Conservation (phyloP, 2,329 filamentous ascomycete genomes). For the Kalaharituber pfeilii region DNA sequence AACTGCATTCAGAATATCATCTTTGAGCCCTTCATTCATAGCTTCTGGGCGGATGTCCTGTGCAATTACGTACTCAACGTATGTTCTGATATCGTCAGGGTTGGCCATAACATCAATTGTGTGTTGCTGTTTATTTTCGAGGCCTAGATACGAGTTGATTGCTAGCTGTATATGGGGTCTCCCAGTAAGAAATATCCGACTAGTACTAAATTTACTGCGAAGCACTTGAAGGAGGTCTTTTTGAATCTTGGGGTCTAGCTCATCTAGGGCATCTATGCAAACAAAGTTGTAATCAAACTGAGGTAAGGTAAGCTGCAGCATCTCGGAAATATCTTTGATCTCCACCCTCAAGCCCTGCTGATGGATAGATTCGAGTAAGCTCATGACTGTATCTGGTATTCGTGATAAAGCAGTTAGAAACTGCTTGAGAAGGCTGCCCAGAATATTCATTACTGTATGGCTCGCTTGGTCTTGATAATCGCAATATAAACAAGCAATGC, state of each 20-base stretch:
- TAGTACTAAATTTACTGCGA: neutral
- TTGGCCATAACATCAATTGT: neutral
- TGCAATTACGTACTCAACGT: neutral
- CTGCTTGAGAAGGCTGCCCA: neutral
- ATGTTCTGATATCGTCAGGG: conserved; percentile 1
- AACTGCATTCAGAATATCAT: neutral
- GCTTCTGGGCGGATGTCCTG: neutral
- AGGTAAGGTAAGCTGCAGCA: neutral
- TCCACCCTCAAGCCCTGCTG: neutral
- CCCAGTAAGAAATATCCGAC: conserved; percentile 5
- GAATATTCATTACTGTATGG: neutral
- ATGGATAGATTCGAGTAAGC: neutral
- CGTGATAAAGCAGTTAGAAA: neutral
- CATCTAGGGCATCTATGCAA: neutral
- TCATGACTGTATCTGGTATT: neutral
- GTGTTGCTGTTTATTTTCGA: neutral
- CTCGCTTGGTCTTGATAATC: neutral
- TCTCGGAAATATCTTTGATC: neutral
- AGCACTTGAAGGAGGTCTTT: neutral
- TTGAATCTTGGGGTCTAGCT: neutral
- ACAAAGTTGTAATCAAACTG: neutral
- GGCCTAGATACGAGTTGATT: neutral
- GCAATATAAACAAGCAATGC: neutral
- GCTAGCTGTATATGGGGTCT: neutral
- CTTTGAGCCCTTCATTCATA: conserved; percentile 2